Percentiles rank a stretch among this genome's conserved stretches.
Evolutionary conservation across 2,329 filamentous ascomycete species (phyloP).

Genomic region (Exserohilum rostratum): DNA sequence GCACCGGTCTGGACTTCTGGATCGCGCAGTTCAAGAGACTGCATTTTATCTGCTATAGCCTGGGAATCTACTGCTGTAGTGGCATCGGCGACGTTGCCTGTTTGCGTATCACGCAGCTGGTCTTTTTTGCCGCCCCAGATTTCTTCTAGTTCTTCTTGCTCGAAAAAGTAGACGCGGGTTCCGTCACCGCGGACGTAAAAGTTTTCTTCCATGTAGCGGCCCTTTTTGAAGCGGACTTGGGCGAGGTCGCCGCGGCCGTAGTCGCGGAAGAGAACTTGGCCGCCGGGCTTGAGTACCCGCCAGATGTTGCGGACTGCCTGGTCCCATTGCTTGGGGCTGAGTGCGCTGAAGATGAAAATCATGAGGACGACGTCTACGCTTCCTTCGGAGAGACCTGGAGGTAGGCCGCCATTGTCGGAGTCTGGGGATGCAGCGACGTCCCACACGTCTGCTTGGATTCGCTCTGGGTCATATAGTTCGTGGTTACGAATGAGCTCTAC

Average conservation of each 20-base stretch:
- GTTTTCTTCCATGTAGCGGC: slow-evolving; percentile 91
- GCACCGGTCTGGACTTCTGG: neutral
- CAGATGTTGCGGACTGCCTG: slow-evolving; percentile 82
- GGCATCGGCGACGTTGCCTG: slow-evolving; percentile 6
- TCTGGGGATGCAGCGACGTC: slow-evolving; percentile 67
- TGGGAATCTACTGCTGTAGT: neutral
- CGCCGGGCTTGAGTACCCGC: slow-evolving; percentile 84
- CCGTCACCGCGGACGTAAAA: slow-evolving; percentile 97
- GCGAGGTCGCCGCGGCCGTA: slow-evolving; percentile 95
- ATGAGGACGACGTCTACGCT: slow-evolving; percentile 90
- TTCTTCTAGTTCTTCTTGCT: slow-evolving; percentile 75
- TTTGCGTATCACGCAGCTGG: slow-evolving; percentile 2
- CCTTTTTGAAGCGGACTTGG: slow-evolving; percentile 96
- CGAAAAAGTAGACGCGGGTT: slow-evolving; percentile 97
- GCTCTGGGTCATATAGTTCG: slow-evolving; percentile 72
- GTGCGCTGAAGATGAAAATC: slow-evolving; percentile 96
- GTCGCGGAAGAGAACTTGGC: slow-evolving; percentile 93
- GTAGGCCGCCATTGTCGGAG: slow-evolving; percentile 64
- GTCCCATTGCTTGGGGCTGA: slow-evolving; percentile 84
- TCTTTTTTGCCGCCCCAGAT: slow-evolving; percentile 71
- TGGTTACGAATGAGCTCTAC: slow-evolving; percentile 89
- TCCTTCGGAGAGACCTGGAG: slow-evolving; percentile 76
- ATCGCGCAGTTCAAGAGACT: slow-evolving; percentile 9
- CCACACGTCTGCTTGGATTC: slow-evolving; percentile 92
- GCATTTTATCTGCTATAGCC: slow-evolving; percentile 4